A percentile compares a stretch with the other conserved stretches of the same genome.
Evolutionary conservation across 768 basidiomycete genomes (phyloP).

Genomic region (Lactifluus piperatus): DNA sequence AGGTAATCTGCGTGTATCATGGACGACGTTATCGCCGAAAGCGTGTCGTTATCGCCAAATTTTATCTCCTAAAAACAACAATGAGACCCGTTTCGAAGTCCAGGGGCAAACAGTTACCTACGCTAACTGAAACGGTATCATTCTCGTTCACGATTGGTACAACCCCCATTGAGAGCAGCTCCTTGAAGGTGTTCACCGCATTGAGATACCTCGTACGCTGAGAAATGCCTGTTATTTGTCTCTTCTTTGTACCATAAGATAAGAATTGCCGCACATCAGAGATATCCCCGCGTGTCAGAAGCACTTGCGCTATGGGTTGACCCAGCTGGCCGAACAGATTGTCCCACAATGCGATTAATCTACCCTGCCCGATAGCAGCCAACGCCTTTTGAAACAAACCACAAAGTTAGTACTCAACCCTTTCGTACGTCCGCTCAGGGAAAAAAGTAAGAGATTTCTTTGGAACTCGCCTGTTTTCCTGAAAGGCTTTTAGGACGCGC

Average conservation of each 20-base stretch:
- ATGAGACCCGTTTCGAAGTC: background rate
- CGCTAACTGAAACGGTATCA: conserved; percentile 95
- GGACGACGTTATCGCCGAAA: conserved; percentile 93
- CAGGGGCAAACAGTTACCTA: conserved; percentile 34
- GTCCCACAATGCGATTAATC: conserved; percentile 95
- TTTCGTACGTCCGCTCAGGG: background rate
- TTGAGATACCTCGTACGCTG: conserved; percentile 94
- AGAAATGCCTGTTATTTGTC: background rate
- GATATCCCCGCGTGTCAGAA: conserved; percentile 92
- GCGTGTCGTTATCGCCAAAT: conserved; percentile 98
- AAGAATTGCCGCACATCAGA: conserved; percentile 74
- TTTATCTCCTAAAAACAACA: conserved; percentile 81
- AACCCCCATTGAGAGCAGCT: conserved; percentile 87
- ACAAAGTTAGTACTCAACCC: background rate
- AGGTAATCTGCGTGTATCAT: conserved; percentile 99
- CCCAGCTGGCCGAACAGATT: conserved; percentile 90
- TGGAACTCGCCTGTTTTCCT: conserved; percentile 72
- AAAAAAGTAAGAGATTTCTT: background rate
- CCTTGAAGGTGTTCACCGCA: conserved; percentile 91
- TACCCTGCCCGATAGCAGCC: conserved; percentile 94
- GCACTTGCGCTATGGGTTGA: conserved; percentile 92
- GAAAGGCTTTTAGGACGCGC: conserved; percentile 75
- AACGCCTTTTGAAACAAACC: conserved; percentile 56
- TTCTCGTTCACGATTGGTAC: conserved; percentile 99
- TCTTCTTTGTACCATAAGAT: background rate